phyloP scores from a whole-genome alignment of 257 asterid genomes.

The Ilex asprella region DNA sequence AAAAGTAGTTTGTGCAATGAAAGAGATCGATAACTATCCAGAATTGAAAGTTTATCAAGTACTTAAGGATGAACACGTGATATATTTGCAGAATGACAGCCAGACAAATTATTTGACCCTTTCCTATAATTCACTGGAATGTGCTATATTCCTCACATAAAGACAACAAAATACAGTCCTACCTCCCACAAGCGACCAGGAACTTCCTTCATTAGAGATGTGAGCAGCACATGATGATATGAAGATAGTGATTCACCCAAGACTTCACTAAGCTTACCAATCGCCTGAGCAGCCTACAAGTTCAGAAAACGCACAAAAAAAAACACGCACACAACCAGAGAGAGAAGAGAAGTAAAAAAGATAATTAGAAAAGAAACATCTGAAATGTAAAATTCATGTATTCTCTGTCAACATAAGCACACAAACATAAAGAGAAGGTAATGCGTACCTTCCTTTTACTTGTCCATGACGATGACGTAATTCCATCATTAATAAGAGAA shows the following conservation, averaged over 20 bases:
- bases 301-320: neutral
- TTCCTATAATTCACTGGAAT: too few relatives aligned
- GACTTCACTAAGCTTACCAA: slow-evolving; percentile 76
- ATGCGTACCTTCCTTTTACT: slow-evolving; percentile 72
- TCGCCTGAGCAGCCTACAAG: slow-evolving; percentile 81
- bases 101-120: too few relatives aligned
- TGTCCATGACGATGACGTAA: slow-evolving; percentile 89
- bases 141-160: neutral
- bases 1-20: too few relatives aligned
- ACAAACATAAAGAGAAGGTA: slow-evolving; percentile 9
- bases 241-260: slow-evolving; percentile 77
- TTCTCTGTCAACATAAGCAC: neutral
- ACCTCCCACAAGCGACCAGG: slow-evolving; percentile 99
- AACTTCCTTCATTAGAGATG: slow-evolving; percentile 80
- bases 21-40: too few relatives aligned
- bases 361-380: slow-evolving; percentile 7
- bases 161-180: slow-evolving; percentile 10
- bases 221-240: slow-evolving; percentile 61
- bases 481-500: slow-evolving; percentile 63
- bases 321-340: neutral
- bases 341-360: neutral
- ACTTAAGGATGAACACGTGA: too few relatives aligned
- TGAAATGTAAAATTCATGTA: neutral
- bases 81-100: too few relatives aligned
- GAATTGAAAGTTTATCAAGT: too few relatives aligned